A percentile compares a stretch with the other conserved stretches of the same genome.
phyloP scores from a whole-genome alignment of 164 flowering plant genomes.

The Kalanchoe fedtschenkoi region DNA sequence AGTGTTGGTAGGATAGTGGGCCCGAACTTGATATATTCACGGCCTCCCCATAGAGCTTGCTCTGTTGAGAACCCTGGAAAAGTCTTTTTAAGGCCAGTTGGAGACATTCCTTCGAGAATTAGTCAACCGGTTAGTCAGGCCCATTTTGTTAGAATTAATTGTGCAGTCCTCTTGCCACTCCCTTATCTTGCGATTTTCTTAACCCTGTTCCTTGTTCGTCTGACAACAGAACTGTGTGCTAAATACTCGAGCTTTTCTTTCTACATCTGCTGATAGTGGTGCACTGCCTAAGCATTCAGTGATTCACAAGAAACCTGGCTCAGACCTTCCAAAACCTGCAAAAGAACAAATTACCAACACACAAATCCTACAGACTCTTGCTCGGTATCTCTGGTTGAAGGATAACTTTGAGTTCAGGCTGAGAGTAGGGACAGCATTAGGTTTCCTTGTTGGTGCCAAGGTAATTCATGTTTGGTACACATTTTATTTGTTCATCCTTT shows the following conservation, averaged over 20 bases:
- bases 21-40: background rate
- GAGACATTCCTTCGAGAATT: background rate
- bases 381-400: constrained; percentile 79
- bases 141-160: background rate
- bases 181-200: background rate
- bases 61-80: background rate
- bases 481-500: background rate
- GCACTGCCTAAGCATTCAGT: background rate
- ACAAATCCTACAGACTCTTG: constrained; percentile 62
- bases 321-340: constrained; percentile 11
- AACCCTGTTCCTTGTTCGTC: background rate
- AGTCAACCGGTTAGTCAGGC: background rate
- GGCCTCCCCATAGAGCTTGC: background rate
- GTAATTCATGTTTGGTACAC: constrained; percentile 11
- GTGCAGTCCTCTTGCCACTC: background rate
- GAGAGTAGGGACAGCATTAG: constrained; percentile 64
- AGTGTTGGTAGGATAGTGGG: background rate
- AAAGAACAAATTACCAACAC: constrained; percentile 42
- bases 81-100: background rate
- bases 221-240: constrained; percentile 1
- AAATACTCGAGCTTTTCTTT: background rate
- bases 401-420: constrained; percentile 73
- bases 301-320: background rate
- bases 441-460: constrained; percentile 80
- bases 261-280: background rate